Percentiles rank a stretch among this genome's conserved stretches.
These are phyloP conservation scores for Colletotrichum tanaceti DNA, from an alignment of 2,329 filamentous ascomycete species.

Conservation along the genomic window DNA sequence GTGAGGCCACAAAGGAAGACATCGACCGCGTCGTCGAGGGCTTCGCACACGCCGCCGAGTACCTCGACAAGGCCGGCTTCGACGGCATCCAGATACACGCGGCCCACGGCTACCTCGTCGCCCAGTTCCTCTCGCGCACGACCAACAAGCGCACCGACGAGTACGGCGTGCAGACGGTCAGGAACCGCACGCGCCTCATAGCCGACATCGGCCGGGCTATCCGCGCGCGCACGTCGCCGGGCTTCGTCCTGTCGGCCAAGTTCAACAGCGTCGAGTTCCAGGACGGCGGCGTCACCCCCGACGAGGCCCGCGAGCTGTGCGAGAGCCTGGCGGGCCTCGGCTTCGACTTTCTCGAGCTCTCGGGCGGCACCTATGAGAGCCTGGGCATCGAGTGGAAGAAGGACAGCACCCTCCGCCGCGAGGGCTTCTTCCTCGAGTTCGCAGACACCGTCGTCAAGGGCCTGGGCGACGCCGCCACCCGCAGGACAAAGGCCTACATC, in stretches of 20 bases:
- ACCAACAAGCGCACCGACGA: conserved; percentile 64
- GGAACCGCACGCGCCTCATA: conserved; percentile 59
- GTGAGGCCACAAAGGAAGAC: conserved; percentile 64
- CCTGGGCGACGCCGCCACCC: conserved; percentile 41
- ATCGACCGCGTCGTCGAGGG: conserved; percentile 68
- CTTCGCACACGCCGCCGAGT: conserved; percentile 72
- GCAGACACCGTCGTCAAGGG: conserved; percentile 62
- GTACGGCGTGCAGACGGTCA: conserved; percentile 57
- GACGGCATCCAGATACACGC: conserved; percentile 64
- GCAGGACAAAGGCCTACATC: conserved; percentile 64
- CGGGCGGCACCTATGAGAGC: conserved; percentile 69
- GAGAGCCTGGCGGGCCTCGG: conserved; percentile 58
- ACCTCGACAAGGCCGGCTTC: conserved; percentile 70
- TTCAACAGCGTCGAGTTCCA: conserved; percentile 69
- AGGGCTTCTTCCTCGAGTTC: conserved; percentile 71
- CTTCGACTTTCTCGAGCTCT: conserved; percentile 70
- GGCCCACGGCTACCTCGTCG: conserved; percentile 66
- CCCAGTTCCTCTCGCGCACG: conserved; percentile 62
- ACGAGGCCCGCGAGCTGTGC: conserved; percentile 62
- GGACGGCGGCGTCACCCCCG: conserved; percentile 61
- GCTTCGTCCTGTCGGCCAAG: conserved; percentile 65
- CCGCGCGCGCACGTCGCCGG: conserved; percentile 46
- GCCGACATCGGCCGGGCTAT: conserved; percentile 55
- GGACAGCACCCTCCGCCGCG: conserved; percentile 66
- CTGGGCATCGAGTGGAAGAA: conserved; percentile 62